phyloP scores from a whole-genome alignment of 192 early-diverging fungal genomes.

The Coemansia sp. region DNA sequence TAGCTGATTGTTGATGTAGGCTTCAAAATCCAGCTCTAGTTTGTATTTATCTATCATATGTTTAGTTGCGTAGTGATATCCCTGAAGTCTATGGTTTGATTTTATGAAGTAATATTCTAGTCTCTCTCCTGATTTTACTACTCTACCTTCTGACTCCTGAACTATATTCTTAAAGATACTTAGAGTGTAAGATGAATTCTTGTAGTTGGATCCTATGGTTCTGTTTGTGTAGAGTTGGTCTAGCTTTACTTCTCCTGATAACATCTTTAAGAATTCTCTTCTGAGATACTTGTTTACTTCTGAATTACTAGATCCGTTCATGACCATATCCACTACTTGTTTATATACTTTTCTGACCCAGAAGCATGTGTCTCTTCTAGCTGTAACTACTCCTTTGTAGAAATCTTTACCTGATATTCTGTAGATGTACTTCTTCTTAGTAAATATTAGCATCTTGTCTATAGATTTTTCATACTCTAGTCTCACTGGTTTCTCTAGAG shows the following conservation, averaged over 20 bases:
- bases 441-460: slow-evolving; percentile 13
- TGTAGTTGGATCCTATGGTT: slow-evolving; percentile 15
- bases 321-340: slow-evolving; percentile 6
- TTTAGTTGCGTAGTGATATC: slow-evolving; percentile 13
- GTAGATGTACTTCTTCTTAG: slow-evolving; percentile 30
- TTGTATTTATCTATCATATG: slow-evolving; percentile 6
- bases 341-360: slow-evolving; percentile 18
- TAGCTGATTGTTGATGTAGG: slow-evolving; percentile 14
- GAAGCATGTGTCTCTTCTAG: slow-evolving; percentile 24
- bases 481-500: slow-evolving; percentile 15
- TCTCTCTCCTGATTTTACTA: slow-evolving; percentile 17
- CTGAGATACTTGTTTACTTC: slow-evolving; percentile 3
- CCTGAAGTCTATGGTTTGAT: slow-evolving; percentile 7
- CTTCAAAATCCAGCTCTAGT: slow-evolving; percentile 11
- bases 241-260: background rate
- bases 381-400: slow-evolving; percentile 23
- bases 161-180: slow-evolving; percentile 11
- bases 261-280: background rate
- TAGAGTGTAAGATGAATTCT: slow-evolving; percentile 8
- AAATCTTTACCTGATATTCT: slow-evolving; percentile 7
- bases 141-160: slow-evolving; percentile 3
- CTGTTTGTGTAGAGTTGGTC: slow-evolving; percentile 10
- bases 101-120: slow-evolving; percentile 16
- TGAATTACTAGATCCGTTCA: slow-evolving; percentile 1
- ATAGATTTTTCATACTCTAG: slow-evolving; percentile 21